Base-by-base conservation (phyloP, 2,329 filamentous ascomycete species). In the Xylariaceae sp. region DNA sequence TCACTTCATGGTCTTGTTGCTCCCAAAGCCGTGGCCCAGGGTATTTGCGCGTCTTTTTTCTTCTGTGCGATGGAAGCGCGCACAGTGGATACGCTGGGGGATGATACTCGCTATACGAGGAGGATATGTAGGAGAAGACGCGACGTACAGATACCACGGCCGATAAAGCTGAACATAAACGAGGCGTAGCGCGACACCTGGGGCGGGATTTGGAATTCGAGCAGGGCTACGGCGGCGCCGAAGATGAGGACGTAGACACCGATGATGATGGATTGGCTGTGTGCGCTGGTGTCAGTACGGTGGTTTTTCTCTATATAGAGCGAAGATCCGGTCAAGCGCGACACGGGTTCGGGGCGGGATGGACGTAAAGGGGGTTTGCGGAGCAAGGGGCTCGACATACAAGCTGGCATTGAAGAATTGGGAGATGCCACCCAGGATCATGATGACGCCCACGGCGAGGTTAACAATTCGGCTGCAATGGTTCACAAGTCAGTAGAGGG, bases 101-200 rank as follows among this genome's bases (percentile, higher is more conserved):
- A n/a, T n/a, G n/a, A n/a, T n/a, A n/a, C n/a, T n/a, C n/a, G n/a
- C n/a, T n/a, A n/a, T n/a, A n/a, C n/a, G n/a, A n/a, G n/a, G n/a
- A n/a, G n/a, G n/a, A n/a, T n/a, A n/a, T n/a, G n/a, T n/a, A n/a
- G n/a, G n/a, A n/a, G n/a, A n/a, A n/a, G 39, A 38, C 22, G 37
- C 15, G 19, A 82, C 89, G 70, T 81, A 95, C 90, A 97, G 64
- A 89, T 76, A 68, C 93, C 93, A 62, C 93, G 89, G 48, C 93
- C 93, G 55, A 97, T 71, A 76, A 98, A 97, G 43, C 88, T 95
- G 75, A 97, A 97, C 68, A 97, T 83, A 75, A 98, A 98, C 9
- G 89, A 95, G 41, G 89, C 91, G 73, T 97, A 95, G 69, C 89
- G 85, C 44, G 89, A 85, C 41, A 95, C 77, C 64, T 95, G 90